Evolutionary conservation across 2,329 filamentous ascomycete species (phyloP).

Genomic region (Camptophora hylomeconis): DNA sequence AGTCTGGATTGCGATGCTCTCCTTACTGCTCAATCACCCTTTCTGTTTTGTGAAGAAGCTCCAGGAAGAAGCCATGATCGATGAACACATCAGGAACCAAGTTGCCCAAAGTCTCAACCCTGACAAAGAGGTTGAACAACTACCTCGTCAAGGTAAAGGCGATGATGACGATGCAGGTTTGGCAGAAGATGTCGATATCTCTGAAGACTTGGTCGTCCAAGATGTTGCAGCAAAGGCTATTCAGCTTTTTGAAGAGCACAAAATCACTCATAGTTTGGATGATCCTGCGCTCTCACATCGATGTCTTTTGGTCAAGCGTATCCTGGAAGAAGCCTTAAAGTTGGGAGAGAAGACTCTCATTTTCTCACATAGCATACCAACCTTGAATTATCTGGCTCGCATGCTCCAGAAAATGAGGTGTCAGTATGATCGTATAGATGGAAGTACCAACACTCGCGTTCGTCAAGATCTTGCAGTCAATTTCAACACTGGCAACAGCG

Average conservation of each 20-base stretch:
- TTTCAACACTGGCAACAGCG: slow-evolving; percentile 49
- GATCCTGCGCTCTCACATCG: slow-evolving; percentile 52
- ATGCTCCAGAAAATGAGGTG: slow-evolving; percentile 40
- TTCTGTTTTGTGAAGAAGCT: slow-evolving; percentile 39
- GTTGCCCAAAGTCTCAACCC: slow-evolving; percentile 1
- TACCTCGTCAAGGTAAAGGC: too few relatives aligned
- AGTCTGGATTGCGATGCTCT: slow-evolving; percentile 38
- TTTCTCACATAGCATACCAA: slow-evolving; percentile 61
- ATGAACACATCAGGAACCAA: too few relatives aligned
- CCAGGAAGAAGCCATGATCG: slow-evolving; percentile 12
- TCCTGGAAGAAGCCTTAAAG: slow-evolving; percentile 51
- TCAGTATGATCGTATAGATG: slow-evolving; percentile 51
- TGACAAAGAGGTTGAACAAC: too few relatives aligned
- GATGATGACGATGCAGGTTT: slow-evolving; percentile 1
- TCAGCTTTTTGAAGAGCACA: slow-evolving; percentile 20
- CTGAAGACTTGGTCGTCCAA: slow-evolving; percentile 24
- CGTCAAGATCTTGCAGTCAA: slow-evolving; percentile 52
- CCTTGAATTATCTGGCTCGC: slow-evolving; percentile 54
- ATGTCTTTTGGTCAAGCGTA: slow-evolving; percentile 50
- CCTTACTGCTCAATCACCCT: slow-evolving; percentile 47
- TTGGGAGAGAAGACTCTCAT: slow-evolving; percentile 63
- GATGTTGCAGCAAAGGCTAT: slow-evolving; percentile 25
- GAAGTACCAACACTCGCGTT: slow-evolving; percentile 39
- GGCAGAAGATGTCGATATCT: slow-evolving; percentile 13
- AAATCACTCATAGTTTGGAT: slow-evolving; percentile 17